phyloP scores from a whole-genome alignment of 352 stramenopile genomes.

The Phytophthora colocasiae region DNA sequence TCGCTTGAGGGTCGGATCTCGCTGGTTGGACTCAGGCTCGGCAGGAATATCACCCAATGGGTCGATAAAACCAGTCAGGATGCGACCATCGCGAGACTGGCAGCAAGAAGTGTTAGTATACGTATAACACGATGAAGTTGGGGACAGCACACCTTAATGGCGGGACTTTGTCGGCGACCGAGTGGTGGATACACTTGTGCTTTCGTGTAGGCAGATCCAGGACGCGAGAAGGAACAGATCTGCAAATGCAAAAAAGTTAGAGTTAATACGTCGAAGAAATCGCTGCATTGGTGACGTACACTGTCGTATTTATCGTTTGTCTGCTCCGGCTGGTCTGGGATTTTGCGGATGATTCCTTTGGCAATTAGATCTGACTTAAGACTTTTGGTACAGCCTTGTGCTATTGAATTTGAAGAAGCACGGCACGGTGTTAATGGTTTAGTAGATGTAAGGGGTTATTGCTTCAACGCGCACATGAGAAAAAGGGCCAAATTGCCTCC shows the following conservation, averaged over 20 bases:
- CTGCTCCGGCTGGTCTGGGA: constrained; percentile 62
- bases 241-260: constrained; percentile 15
- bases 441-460: background rate
- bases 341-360: constrained; percentile 77
- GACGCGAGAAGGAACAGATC: constrained; percentile 80
- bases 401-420: constrained; percentile 17
- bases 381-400: constrained; percentile 57
- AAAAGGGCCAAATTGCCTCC: constrained; percentile 76
- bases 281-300: constrained; percentile 28
- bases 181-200: constrained; percentile 66
- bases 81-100: constrained; percentile 57
- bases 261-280: background rate
- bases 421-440: too few species aligned
- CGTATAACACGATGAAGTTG: background rate
- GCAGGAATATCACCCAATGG: constrained; percentile 56
- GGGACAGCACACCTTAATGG: constrained; percentile 47
- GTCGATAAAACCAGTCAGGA: constrained; percentile 58
- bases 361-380: constrained; percentile 60
- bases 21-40: constrained; percentile 59
- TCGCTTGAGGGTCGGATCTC: constrained; percentile 60
- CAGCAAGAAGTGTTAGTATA: background rate
- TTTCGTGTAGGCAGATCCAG: constrained; percentile 73
- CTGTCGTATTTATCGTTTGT: constrained; percentile 59
- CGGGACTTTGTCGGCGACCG: constrained; percentile 46
- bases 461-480: constrained; percentile 41